Base-by-base conservation (phyloP, 768 basidiomycete genomes). In the Pleurotus giganteus region DNA sequence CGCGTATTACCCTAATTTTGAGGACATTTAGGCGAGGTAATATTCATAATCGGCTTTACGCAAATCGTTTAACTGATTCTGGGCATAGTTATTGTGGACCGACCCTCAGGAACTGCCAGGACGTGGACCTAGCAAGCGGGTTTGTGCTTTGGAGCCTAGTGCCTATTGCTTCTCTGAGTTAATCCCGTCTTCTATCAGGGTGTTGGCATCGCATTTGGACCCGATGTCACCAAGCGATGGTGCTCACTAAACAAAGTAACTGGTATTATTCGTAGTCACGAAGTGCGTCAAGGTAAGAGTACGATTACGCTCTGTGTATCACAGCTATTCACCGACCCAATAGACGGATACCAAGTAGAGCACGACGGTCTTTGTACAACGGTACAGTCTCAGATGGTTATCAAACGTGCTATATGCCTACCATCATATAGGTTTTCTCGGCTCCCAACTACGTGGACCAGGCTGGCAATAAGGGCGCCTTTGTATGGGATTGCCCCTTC, bases 371-470 rank as follows among this genome's bases (percentile, higher is more conserved):
- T 97, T 39, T 97, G 96, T 70, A 95, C 91, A 27, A 98, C 97
- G 11, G 94, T 87, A 68, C 60, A 21, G 23, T 45, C 26, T 24
- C 13, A 24, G 8, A 15, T n/a, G 11, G 79, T 51, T 17, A 23
- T 39, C 61, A 34, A 42, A 11, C 41, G 19, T 26, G 27, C 29
- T 17, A n/a, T 52, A 49, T 26, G 45, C 61, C 36, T 11, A 32
- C 27, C 28, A 19, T 41, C 39, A 51, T 57, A 57, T 58, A 91
- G 89, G 89, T 93, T 5, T 95, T 94, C 69, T 94, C 91, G 42
- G 95, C 96, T 34, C 96, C 96, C 3, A 98, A 98, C 68, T 94
- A 95, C 62, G 89, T 93, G 24, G 94, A 96, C 71, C 90, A 94
- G 65, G 85, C 80, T 2, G 89, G 91, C 4, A 96, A 96, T 72